Conservation (phyloP, 768 basidiomycete genomes). For the Rhizopogon sp. region DNA sequence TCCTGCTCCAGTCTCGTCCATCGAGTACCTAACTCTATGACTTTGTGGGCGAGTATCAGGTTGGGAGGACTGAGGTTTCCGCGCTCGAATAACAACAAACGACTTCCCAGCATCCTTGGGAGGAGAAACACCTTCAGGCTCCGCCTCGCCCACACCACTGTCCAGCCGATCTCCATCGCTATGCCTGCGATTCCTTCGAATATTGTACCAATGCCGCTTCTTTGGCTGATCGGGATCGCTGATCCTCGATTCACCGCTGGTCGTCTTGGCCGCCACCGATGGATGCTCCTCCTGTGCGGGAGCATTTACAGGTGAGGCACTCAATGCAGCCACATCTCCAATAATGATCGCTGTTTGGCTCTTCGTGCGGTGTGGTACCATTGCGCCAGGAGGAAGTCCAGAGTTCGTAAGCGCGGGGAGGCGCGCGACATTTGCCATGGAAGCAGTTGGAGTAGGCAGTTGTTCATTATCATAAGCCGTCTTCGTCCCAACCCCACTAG, state of each 20-base stretch:
- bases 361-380: conserved; percentile 71
- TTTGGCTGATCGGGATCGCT: conserved; percentile 44
- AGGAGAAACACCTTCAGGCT: conserved; percentile 26
- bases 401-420: conserved; percentile 28
- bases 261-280: conserved; percentile 13
- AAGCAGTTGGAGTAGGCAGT: conserved; percentile 47
- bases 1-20: conserved; percentile 23
- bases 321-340: conserved; percentile 35
- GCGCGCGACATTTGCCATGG: conserved; percentile 40
- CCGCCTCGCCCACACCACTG: conserved; percentile 14
- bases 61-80: conserved; percentile 32
- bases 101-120: conserved; percentile 42
- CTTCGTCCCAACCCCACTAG: conserved; percentile 13
- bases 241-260: conserved; percentile 21
- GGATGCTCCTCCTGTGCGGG: conserved; percentile 15
- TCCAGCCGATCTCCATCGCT: conserved; percentile 46
- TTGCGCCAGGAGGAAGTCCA: conserved; percentile 54
- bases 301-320: conserved; percentile 9
- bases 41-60: conserved; percentile 14
- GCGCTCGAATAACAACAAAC: conserved; percentile 69
- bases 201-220: conserved; percentile 69
- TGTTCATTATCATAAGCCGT: conserved; percentile 33
- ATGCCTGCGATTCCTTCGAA: conserved; percentile 54
- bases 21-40: conserved; percentile 22
- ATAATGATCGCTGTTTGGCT: conserved; percentile 88